Evolutionary conservation across 1,284 basidiomycete genomes (phyloP).

Genomic region (Fomes fomentarius): DNA sequence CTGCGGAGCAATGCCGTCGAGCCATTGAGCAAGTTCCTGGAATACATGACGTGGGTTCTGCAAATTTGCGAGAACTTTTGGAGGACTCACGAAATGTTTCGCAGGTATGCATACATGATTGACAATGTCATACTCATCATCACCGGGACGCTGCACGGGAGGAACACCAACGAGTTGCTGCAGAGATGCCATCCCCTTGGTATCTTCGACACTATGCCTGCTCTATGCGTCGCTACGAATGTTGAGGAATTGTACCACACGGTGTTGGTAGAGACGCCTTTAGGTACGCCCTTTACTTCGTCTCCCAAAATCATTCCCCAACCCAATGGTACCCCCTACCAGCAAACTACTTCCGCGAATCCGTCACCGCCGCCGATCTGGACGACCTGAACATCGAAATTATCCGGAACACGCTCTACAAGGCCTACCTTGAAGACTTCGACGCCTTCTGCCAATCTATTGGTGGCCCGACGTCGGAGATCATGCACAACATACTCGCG

Average conservation of each 20-base stretch:
- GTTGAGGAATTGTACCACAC: conserved; percentile 99
- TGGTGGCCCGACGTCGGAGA: conserved; percentile 84
- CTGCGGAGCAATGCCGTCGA: conserved; percentile 90
- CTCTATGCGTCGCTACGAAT: conserved; percentile 97
- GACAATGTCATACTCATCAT: conserved; percentile 99
- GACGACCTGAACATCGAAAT: conserved; percentile 99
- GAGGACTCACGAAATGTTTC: conserved; percentile 12
- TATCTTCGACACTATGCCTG: conserved; percentile 98
- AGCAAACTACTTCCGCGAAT: conserved; percentile 98
- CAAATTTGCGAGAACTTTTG: background rate
- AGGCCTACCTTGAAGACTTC: conserved; percentile 99
- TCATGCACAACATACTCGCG: conserved; percentile 88
- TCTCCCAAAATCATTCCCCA: background rate
- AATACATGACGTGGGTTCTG: conserved; percentile 88
- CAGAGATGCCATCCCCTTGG: conserved; percentile 98
- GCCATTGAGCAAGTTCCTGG: conserved; percentile 91
- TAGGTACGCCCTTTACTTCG: conserved; percentile 60
- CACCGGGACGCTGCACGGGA: conserved; percentile 95
- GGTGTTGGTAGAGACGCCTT: conserved; percentile 95
- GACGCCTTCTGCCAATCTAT: conserved; percentile 82
- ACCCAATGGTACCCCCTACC: too few species aligned
- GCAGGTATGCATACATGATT: conserved; percentile 98
- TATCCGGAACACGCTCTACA: conserved; percentile 99
- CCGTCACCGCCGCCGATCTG: conserved; percentile 92
- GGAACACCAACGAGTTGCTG: conserved; percentile 96